Evolutionary conservation across 2,329 filamentous ascomycete genomes (phyloP).

Genomic region (Ophiostoma triangulosporum): DNA sequence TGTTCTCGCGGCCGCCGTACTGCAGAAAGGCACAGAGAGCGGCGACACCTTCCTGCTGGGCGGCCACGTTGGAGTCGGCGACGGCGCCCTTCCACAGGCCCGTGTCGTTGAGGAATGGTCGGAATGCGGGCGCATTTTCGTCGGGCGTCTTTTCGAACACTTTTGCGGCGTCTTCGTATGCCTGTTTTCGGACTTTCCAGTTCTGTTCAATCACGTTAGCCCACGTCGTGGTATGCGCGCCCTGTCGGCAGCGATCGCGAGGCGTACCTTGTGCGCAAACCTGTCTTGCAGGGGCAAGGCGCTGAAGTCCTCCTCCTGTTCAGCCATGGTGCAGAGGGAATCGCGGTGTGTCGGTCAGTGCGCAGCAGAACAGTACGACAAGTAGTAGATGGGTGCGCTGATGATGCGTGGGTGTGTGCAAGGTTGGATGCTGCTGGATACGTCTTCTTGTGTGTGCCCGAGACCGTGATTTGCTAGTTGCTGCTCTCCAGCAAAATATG

Average conservation of each 20-base stretch:
- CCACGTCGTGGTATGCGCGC: neutral
- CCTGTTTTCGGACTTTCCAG: constrained; percentile 95
- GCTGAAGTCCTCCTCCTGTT: constrained; percentile 71
- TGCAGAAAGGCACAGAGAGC: constrained; percentile 88
- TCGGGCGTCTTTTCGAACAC: constrained; percentile 73
- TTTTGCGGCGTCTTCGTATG: constrained; percentile 84
- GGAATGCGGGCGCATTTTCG: constrained; percentile 74
- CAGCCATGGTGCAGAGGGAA: constrained; percentile 46
- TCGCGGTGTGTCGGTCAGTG: neutral
- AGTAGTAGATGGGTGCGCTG: neutral
- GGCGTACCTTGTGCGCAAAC: constrained; percentile 62
- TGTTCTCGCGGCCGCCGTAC: constrained; percentile 69
- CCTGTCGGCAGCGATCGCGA: neutral
- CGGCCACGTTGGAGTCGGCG: constrained; percentile 88
- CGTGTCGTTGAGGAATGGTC: constrained; percentile 75
- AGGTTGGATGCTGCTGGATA: no score
- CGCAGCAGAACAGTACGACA: neutral
- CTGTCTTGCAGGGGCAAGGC: constrained; percentile 65
- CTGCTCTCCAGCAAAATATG: neutral
- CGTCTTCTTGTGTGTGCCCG: neutral
- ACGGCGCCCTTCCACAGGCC: constrained; percentile 85
- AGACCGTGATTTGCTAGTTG: neutral
- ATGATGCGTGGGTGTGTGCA: neutral
- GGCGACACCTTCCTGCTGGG: constrained; percentile 82
- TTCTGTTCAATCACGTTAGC: constrained; percentile 33